Conservation (phyloP, 768 basidiomycete genomes). For the Panus rudis region DNA sequence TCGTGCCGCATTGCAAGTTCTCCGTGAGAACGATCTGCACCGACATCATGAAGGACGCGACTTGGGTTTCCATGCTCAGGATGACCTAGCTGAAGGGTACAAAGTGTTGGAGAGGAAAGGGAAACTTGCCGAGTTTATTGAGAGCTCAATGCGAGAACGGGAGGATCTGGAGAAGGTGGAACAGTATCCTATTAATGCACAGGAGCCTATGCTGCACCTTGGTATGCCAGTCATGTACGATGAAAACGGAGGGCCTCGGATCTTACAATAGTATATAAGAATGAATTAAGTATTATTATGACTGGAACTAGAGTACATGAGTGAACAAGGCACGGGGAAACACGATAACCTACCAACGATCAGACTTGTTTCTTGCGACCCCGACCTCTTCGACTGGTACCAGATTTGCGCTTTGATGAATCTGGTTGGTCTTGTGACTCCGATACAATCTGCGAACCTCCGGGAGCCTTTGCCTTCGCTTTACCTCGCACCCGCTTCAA, state of each 20-base stretch:
- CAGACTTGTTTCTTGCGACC: neutral
- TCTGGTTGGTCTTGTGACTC: no score
- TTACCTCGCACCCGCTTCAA: no score
- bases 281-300: neutral
- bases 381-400: no score
- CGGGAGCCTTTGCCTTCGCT: no score
- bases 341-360: neutral
- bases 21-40: neutral
- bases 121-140: slow-evolving; percentile 2
- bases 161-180: neutral
- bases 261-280: neutral
- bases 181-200: no score
- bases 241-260: neutral
- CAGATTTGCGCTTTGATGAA: no score
- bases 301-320: neutral
- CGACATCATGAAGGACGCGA: neutral
- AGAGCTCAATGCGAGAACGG: neutral
- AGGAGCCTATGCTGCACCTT: no score
- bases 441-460: no score
- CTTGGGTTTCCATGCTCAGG: slow-evolving; percentile 1
- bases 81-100: neutral
- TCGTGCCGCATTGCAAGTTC: neutral
- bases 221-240: no score
- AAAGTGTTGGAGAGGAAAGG: neutral
- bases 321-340: neutral